Evolutionary conservation across 306 rosid species (phyloP), one percentile per base, ranked within the genome.

Genomic region (Hippophae tibetana): DNA sequence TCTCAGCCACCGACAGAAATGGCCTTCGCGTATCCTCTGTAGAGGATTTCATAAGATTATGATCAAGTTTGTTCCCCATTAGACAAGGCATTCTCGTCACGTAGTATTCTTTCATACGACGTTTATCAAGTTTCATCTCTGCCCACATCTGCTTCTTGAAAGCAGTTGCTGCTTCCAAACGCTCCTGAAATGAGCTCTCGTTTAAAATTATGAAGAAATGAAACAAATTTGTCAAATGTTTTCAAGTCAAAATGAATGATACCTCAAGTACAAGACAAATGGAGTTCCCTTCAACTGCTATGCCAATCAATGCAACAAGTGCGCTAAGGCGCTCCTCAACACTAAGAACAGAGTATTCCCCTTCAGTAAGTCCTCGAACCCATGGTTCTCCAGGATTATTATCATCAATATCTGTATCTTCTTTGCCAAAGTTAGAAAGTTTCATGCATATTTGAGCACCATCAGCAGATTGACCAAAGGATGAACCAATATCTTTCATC

Each of bases 101-200:
- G 67, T 5, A 47, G 43, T 82, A 87, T 42, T 87, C 93, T 72
- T 80, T 87, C 52, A 63, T 50, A 14, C 86, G 86, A 4, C 86
- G 83, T 73, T 80, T 84, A 72, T 80, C 95, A 59, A 82, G 74
- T 74, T 82, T 87, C 52, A 75, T 73, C 60, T 82, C 92, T 13
- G 86, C 80, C 95, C 81, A 84, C 76, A 87, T 76, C 69, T 82
- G 89, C 78, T 87, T 87, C 72, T 78, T 87, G 54, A 84, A 74
- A 65, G 83, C 70, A 77, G 79, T 84, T 74, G 89, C 95, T 8
- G 92, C 89, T 67, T 87, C 95, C 45, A 87, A 71, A 67, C 89
- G 92, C 49, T 82, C 95, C 95, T 87, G 89, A 72, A 73, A 73
- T 58, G 61, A 47, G 49, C 48, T 42, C 47, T 60, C 48, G 45